Evolutionary conservation across 2,329 filamentous ascomycete species (phyloP), one percentile per base, ranked within the genome.

Genomic region (Cladosporium sp.): DNA sequence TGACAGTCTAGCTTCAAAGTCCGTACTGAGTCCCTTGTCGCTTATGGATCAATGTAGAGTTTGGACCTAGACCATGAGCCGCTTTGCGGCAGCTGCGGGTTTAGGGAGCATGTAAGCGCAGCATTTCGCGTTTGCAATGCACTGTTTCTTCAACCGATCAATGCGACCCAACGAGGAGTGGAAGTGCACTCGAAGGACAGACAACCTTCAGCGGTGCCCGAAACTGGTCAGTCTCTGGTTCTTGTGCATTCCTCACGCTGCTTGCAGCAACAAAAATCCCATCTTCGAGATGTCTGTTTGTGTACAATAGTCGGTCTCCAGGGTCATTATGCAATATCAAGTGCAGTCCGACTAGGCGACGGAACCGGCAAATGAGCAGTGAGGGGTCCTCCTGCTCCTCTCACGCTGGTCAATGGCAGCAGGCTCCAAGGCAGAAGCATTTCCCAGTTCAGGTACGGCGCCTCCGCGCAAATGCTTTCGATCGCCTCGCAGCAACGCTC

Each of bases 401-500:
- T n/a, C 14, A 55, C 52, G 18, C 52, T 55, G 28, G 52, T 46
- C 35, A 63, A 35, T 14, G 61, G 61, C 50, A 63, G 23, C 35
- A 63, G 11, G 23, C 50, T 56, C 61, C 61, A 63, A 11, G 61
- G 61, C 18, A 63, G 23, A 21, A 63, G 23, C 35, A 52, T 35
- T 31, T 56, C 61, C 61, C 61, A 63, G 18, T 63, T 37, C 33
- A 63, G 31, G 23, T 63, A 63, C 6, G 61, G 50, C 14, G 61
- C 50, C 18, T 40, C 35, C 10, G 23, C 33, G 28, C 61, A 37
- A 6, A 63, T 35, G 18, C 21, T 31, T n/a, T 23, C 11, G 12
- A 23, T 44, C 26, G 46, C 49, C 23, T 63, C 50, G 12, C 28
- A 52, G 35, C 61, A 63, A 11, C 50, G 35, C 18, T 33, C 14